Conservation (phyloP, 1,284 basidiomycete genomes). For the Moniliophthora roreri region DNA sequence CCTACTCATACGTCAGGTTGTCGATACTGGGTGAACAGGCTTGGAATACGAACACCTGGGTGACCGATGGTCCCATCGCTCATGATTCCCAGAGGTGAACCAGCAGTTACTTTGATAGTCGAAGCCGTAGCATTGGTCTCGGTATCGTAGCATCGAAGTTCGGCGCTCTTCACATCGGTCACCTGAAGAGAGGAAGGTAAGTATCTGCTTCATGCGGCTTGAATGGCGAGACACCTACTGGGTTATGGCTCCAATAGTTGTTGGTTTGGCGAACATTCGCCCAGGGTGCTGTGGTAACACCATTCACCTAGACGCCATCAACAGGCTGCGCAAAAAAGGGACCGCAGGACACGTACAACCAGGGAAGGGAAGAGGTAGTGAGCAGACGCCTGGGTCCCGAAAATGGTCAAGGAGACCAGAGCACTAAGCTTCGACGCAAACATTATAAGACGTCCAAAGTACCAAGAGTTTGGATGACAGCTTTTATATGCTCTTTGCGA, state of each 20-base stretch:
- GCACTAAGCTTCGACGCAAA: background rate
- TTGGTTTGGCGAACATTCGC: conserved; percentile 42
- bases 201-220: too few species aligned
- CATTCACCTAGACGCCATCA: conserved; percentile 38
- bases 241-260: conserved; percentile 41
- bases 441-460: background rate
- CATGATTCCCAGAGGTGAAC: conserved; percentile 32
- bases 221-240: conserved; percentile 24
- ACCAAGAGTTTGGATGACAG: too few species aligned
- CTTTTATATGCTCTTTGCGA: too few species aligned
- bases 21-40: background rate
- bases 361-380: conserved; percentile 10
- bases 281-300: conserved; percentile 36
- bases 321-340: background rate
- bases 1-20: conserved; percentile 15
- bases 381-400: conserved; percentile 12
- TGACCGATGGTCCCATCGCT: conserved; percentile 37
- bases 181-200: too few species aligned
- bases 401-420: conserved; percentile 12
- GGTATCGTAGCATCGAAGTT: conserved; percentile 42
- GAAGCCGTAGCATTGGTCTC: conserved; percentile 30
- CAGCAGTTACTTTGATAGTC: conserved; percentile 36
- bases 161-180: conserved; percentile 34
- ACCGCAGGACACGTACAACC: background rate
- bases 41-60: conserved; percentile 26